A percentile compares a stretch with the other conserved stretches of the same genome.
phyloP scores from a whole-genome alignment of 768 basidiomycete genomes.

The Leucocoprinus sp. region DNA sequence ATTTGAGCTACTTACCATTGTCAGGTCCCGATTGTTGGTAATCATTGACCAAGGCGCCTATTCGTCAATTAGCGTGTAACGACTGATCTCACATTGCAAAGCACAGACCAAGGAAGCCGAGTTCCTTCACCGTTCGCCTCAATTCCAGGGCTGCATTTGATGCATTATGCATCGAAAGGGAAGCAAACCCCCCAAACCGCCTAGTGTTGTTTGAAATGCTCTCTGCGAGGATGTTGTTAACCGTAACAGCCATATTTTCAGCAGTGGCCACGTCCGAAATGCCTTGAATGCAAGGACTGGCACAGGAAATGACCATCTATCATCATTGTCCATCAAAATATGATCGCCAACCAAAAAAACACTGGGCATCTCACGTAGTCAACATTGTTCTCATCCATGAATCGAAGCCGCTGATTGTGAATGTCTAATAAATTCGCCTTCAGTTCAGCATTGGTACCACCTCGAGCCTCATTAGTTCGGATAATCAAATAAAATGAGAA shows the following conservation, averaged over 20 bases:
- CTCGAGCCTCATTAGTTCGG: conserved; percentile 14
- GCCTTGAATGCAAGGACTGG: conserved; percentile 30
- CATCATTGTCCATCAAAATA: too few species aligned
- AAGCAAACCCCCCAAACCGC: conserved; percentile 34
- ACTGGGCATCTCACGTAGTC: conserved; percentile 26
- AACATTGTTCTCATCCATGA: conserved; percentile 29
- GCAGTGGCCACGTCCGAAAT: conserved; percentile 26
- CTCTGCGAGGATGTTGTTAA: conserved; percentile 30
- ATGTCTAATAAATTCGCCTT: conserved; percentile 29
- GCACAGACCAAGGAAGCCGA: conserved; percentile 29
- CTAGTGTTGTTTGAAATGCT: conserved; percentile 30
- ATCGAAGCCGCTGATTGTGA: conserved; percentile 26
- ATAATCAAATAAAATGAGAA: background rate
- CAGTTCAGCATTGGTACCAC: conserved; percentile 23
- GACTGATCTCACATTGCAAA: background rate
- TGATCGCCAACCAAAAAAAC: background rate
- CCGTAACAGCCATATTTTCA: conserved; percentile 24
- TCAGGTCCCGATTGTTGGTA: conserved; percentile 35
- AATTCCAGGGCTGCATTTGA: conserved; percentile 31
- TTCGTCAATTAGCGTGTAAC: background rate
- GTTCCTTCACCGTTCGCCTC: conserved; percentile 29
- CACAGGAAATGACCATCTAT: conserved; percentile 35
- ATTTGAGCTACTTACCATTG: conserved; percentile 20
- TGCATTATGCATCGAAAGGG: conserved; percentile 38
- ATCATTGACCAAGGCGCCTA: conserved; percentile 34